Evolutionary conservation across 345 rosid genomes (phyloP).

Genomic region (Rhodamnia rubescens): DNA sequence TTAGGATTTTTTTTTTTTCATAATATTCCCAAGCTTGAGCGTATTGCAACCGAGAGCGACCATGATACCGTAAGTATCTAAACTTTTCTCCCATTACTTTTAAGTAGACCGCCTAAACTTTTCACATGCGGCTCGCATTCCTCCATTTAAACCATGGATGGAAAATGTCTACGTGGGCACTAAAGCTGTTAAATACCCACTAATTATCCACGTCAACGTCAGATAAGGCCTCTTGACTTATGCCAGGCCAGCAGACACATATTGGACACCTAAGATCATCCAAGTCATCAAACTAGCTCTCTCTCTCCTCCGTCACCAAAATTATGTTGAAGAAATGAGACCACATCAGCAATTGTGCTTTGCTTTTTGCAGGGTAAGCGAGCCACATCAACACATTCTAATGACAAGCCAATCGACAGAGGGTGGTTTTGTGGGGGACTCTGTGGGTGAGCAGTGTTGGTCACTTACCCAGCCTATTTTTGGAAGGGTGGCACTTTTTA

Average conservation of each 20-base stretch:
- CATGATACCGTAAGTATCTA: neutral
- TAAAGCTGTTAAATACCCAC: neutral
- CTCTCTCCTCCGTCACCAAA: neutral
- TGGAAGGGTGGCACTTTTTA: neutral
- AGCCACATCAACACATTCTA: accelerated
- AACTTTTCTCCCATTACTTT: neutral
- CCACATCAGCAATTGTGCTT: neutral
- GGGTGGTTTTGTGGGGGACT: neutral
- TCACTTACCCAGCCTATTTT: neutral
- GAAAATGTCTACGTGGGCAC: neutral
- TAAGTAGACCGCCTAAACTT: neutral
- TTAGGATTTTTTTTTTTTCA: too few species aligned
- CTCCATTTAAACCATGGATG: neutral
- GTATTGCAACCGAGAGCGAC: too few species aligned
- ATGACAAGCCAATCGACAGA: neutral
- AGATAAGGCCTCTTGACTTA: accelerated
- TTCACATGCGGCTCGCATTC: neutral
- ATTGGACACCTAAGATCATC: neutral
- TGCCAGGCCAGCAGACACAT: neutral
- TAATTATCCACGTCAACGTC: neutral
- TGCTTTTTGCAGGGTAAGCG: neutral
- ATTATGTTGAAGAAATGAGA: neutral
- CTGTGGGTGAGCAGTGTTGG: neutral
- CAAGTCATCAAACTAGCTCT: neutral
- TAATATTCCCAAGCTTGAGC: too few species aligned